These are phyloP conservation scores for Dioszegia hungarica DNA, from an alignment of 768 basidiomycete species.

Conservation along the genomic window DNA sequence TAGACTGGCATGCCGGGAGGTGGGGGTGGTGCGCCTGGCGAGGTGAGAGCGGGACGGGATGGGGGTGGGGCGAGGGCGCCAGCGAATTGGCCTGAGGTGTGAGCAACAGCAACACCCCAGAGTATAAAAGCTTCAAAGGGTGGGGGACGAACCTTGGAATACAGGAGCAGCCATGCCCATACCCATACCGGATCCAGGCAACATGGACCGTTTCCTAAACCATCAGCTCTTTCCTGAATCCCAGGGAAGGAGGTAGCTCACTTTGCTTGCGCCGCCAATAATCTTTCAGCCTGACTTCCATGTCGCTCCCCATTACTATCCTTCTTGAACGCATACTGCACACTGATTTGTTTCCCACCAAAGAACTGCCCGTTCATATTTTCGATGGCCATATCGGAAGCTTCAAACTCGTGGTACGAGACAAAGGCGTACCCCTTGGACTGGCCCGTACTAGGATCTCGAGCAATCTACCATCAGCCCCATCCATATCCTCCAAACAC, in stretches of 20 bases:
- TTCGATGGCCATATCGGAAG: conserved; percentile 92
- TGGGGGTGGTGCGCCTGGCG: conserved; percentile 28
- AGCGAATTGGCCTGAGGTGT: conserved; percentile 82
- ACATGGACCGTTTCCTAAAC: conserved; percentile 59
- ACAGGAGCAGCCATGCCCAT: conserved; percentile 13
- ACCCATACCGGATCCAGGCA: conserved; percentile 22
- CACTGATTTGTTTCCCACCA: conserved; percentile 95
- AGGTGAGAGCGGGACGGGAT: conserved; percentile 13
- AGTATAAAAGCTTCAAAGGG: neutral
- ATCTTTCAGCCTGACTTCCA: conserved; percentile 91
- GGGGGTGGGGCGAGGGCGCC: conserved; percentile 62
- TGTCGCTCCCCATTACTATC: conserved; percentile 97
- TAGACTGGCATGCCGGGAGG: conserved; percentile 47
- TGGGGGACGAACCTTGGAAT: conserved; percentile 26
- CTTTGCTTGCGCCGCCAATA: conserved; percentile 88
- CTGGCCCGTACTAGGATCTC: conserved; percentile 73
- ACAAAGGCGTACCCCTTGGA: conserved; percentile 98
- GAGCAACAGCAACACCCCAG: conserved; percentile 29
- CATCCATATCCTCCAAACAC: too few species aligned
- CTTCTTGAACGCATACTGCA: conserved; percentile 99
- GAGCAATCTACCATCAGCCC: conserved; percentile 65
- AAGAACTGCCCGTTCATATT: conserved; percentile 96
- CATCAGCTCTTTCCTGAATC: conserved; percentile 4
- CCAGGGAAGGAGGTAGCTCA: conserved; percentile 47
- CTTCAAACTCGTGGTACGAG: conserved; percentile 94